A percentile compares a stretch with the other conserved stretches of the same genome.
Evolutionary conservation across 495 filamentous ascomycete species (phyloP).

Genomic region (Neurospora sp.): DNA sequence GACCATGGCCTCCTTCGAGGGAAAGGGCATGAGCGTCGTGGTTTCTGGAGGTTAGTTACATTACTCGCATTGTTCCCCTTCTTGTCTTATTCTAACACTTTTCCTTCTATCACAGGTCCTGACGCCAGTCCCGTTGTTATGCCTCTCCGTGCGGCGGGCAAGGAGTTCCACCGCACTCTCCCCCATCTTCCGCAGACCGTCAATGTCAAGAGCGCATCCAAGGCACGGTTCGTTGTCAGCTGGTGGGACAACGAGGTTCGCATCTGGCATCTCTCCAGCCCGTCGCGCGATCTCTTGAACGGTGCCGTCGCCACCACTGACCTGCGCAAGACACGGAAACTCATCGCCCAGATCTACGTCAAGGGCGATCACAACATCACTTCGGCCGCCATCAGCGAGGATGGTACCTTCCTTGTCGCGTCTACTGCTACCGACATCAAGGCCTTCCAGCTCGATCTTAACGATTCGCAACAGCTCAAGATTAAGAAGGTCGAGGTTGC

Average conservation of each 20-base stretch:
- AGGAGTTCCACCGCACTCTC: constrained; percentile 69
- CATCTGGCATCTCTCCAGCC: constrained; percentile 61
- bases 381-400: constrained; percentile 59
- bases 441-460: constrained; percentile 53
- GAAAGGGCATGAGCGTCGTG: constrained; percentile 68
- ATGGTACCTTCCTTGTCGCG: constrained; percentile 67
- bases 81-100: constrained; percentile 22
- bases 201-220: constrained; percentile 57
- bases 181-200: constrained; percentile 71
- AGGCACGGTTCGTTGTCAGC: constrained; percentile 64
- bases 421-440: constrained; percentile 70
- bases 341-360: constrained; percentile 63
- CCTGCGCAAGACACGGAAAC: constrained; percentile 39
- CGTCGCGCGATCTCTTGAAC: constrained; percentile 37
- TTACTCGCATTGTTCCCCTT: neutral
- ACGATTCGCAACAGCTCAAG: constrained; percentile 26
- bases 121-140: constrained; percentile 74
- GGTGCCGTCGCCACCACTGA: constrained; percentile 23
- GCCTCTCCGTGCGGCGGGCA: constrained; percentile 69
- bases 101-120: constrained; percentile 45
- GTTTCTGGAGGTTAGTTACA: constrained; percentile 77
- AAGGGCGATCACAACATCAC: constrained; percentile 82
- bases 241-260: constrained; percentile 89
- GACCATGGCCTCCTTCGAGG: constrained; percentile 84
- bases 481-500: constrained; percentile 21